Evolutionary conservation across 352 stramenopile species (phyloP).

Genomic region (Pythium dissotocum): DNA sequence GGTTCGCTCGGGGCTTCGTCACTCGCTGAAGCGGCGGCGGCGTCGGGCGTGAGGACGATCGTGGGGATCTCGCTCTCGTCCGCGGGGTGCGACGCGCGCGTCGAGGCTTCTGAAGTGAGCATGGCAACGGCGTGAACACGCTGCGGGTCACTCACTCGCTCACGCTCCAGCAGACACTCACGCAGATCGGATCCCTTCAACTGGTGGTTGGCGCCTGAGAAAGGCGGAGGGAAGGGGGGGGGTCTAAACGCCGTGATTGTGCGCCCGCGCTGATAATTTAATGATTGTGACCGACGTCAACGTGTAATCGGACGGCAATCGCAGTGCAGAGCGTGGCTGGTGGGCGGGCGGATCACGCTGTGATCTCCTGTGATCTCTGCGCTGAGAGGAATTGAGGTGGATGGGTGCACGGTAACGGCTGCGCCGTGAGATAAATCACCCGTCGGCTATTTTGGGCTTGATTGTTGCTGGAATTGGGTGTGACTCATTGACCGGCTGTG

Average conservation of each 20-base stretch:
- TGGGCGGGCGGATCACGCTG: background rate
- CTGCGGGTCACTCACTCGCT: no score
- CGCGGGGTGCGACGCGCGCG: slow-evolving; percentile 7
- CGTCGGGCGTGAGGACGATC: slow-evolving; percentile 49
- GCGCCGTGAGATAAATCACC: background rate
- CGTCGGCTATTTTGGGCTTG: no score
- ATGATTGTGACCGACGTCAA: background rate
- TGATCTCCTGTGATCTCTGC: background rate
- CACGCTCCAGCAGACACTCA: no score
- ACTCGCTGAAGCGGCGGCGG: slow-evolving; percentile 29
- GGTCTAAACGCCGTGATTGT: background rate
- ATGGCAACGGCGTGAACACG: background rate
- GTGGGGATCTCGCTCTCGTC: slow-evolving; percentile 9
- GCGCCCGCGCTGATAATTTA: background rate
- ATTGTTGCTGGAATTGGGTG: background rate
- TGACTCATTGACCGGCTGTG: background rate
- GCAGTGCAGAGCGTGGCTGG: background rate
- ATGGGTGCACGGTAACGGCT: slow-evolving; percentile 4
- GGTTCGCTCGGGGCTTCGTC: background rate
- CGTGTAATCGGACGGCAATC: background rate
- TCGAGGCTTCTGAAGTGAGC: slow-evolving; percentile 17
- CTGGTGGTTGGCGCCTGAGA: background rate
- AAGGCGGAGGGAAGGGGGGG: background rate
- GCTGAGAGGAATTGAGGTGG: background rate
- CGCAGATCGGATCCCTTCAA: background rate